These are phyloP conservation scores for Ogataea trehalophila DNA, from an alignment of 805 yeast genomes.

Conservation along the genomic window DNA sequence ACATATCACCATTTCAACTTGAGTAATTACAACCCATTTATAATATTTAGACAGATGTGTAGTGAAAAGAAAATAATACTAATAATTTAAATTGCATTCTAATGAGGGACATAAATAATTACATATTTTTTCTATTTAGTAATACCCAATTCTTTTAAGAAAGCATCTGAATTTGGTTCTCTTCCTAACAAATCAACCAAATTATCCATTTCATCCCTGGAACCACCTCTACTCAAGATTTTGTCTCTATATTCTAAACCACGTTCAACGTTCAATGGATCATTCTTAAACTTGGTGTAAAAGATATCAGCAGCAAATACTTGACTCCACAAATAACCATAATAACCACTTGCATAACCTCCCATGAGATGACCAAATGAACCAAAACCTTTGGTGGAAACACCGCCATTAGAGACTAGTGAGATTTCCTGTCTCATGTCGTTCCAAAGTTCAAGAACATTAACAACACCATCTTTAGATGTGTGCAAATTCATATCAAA, in stretches of 20 bases:
- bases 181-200: constrained; percentile 68
- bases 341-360: constrained; percentile 83
- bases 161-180: constrained; percentile 68
- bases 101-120: not conserved
- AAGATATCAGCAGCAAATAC: constrained; percentile 84
- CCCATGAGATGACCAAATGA: constrained; percentile 81
- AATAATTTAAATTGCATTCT: no score
- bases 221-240: constrained; percentile 68
- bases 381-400: constrained; percentile 59
- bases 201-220: constrained; percentile 62
- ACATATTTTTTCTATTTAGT: constrained; percentile 1
- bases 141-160: constrained; percentile 61
- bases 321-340: constrained; percentile 82
- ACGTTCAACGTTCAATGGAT: constrained; percentile 57
- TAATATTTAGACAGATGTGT: not conserved
- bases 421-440: constrained; percentile 58
- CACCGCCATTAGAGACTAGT: constrained; percentile 50
- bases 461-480: constrained; percentile 39
- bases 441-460: constrained; percentile 60
- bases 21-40: not conserved
- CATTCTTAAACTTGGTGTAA: constrained; percentile 58
- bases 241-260: constrained; percentile 70
- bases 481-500: constrained; percentile 74
- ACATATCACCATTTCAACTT: not conserved
- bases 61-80: not conserved